Base-by-base conservation (phyloP, 352 stramenopile species). In the Aphanomyces astaci region DNA sequence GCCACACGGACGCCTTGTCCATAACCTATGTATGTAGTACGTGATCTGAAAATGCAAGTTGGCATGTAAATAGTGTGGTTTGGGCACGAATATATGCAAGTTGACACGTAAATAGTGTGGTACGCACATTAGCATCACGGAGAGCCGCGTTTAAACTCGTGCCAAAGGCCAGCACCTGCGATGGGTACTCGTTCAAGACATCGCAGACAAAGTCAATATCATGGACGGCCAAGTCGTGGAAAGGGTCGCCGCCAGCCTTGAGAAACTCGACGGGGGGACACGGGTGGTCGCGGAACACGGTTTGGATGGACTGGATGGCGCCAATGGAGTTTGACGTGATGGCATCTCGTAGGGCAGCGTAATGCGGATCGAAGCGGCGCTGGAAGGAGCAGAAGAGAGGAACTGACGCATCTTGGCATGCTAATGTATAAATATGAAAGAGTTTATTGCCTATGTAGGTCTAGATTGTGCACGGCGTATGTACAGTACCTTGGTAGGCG, bases 151-250 rank as follows among this genome's bases (percentile, higher is more conserved):
- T 79, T 0, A 89, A 79, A 55, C 84, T 95, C 46, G 79, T 90
- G 19, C 88, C 90, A 40, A 78, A 79, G 19, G 87, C 90, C 72
- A 92, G 96, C 7, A 98, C 90, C 43, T 80, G 88, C 13, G 73
- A 78, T 0, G 82, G 81, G 70, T 90, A 90, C 51, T 93, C 84
- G 27, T 84, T 72, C 11, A 96, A 74, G 10, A 92, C 70, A 31
- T 77, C 78, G 57, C 87, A 87, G 43, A 97, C 88, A 49, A 86
- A 97, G 80, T 98, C 92, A 45, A 98, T 89, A 74, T 98, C 92
- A 73, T 98, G 92, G 19, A 95, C 82, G 1, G 80, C 84, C 32
- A 96, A 76, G 75, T 98, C 92, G 72, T 92, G 87, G 71, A 97
- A 97, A 53, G 92, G 92, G 72, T 97, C 87, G 48, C 89, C 92